Conservation (phyloP, 1,284 basidiomycete species). For the Rhodotorula sp. region DNA sequence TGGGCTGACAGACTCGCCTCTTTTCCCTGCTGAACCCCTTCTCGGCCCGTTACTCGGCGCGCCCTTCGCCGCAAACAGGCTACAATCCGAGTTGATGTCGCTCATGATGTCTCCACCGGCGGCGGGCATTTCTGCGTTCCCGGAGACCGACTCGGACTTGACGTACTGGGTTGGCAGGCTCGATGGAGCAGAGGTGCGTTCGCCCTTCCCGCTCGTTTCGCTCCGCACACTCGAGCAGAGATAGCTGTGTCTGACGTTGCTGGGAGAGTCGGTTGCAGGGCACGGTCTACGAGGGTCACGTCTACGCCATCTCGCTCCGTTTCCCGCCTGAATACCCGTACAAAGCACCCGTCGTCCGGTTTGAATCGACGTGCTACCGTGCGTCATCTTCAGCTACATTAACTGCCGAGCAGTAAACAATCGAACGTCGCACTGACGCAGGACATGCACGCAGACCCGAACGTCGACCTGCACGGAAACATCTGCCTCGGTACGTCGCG, state of each 20-base stretch:
- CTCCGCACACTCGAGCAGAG: not conserved
- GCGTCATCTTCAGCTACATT: not conserved
- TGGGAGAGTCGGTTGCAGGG: slow-evolving; percentile 8
- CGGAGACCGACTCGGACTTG: slow-evolving; percentile 32
- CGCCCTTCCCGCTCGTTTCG: not conserved
- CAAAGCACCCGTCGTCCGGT: slow-evolving; percentile 67
- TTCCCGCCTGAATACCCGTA: slow-evolving; percentile 83
- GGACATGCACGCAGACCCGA: slow-evolving; percentile 47
- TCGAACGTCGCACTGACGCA: no score
- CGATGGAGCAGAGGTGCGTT: slow-evolving; percentile 33
- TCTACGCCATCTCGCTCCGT: slow-evolving; percentile 72
- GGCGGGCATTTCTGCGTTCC: slow-evolving; percentile 37
- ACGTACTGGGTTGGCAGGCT: slow-evolving; percentile 38
- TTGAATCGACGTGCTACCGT: slow-evolving; percentile 63
- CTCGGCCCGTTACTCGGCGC: not conserved
- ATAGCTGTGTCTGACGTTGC: not conserved
- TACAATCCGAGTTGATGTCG: slow-evolving; percentile 39
- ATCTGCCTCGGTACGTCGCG: slow-evolving; percentile 60
- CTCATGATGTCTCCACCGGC: slow-evolving; percentile 38
- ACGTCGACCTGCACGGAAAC: slow-evolving; percentile 73
- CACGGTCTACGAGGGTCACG: slow-evolving; percentile 61
- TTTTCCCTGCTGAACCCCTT: not conserved
- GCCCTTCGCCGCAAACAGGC: not conserved
- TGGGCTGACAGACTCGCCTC: not conserved
- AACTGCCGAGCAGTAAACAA: no score